Evolutionary conservation across 306 rosid species (phyloP).

Genomic region (Phaseolus lunatus): DNA sequence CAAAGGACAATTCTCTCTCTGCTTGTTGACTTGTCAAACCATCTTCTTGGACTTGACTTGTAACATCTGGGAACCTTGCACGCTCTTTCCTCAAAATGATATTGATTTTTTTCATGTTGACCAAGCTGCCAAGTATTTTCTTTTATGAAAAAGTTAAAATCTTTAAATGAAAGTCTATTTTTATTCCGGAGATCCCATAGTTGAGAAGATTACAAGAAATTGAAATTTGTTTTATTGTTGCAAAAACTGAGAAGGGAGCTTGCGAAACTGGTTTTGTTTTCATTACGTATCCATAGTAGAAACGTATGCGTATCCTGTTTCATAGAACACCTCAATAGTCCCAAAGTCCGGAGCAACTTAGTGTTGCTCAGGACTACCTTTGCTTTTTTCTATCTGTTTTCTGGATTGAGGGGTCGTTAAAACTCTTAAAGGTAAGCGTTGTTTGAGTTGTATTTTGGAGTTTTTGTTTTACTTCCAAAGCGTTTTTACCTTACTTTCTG

Average conservation of each 20-base stretch:
- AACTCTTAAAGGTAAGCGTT: background rate
- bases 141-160: background rate
- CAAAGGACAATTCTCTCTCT: background rate
- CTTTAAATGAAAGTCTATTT: background rate
- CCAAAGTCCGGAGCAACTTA: background rate
- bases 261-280: background rate
- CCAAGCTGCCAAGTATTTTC: background rate
- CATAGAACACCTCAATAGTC: background rate
- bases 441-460: background rate
- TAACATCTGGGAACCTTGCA: background rate
- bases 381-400: slow-evolving; percentile 9
- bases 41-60: background rate
- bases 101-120: background rate
- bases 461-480: background rate
- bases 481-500: background rate
- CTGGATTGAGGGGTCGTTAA: background rate
- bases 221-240: background rate
- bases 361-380: slow-evolving; percentile 1
- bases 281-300: background rate
- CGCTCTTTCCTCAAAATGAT: background rate
- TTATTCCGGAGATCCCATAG: background rate
- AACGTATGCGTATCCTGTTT: background rate
- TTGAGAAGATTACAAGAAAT: background rate
- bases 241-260: background rate
- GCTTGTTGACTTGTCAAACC: background rate